A percentile compares a stretch with the other conserved stretches of the same genome.
Evolutionary conservation across 331 rosid genomes (phyloP).

Genomic region (Arachis monticola): DNA sequence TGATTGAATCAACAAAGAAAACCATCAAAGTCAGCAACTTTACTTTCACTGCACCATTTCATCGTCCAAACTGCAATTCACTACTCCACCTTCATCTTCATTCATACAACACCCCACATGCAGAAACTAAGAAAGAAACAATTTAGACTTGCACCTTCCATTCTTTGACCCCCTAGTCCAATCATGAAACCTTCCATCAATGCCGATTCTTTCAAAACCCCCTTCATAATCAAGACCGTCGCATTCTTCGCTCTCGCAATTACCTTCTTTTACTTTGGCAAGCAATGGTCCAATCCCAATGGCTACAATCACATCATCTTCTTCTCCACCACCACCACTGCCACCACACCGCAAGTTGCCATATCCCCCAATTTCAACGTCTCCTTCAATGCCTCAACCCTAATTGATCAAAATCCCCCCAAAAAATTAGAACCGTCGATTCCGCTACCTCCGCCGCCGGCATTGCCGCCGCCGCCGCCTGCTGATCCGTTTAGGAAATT

Average conservation of each 20-base stretch:
- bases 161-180: neutral
- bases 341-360: constrained; percentile 42
- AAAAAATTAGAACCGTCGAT: constrained; percentile 1
- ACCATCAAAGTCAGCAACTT: neutral
- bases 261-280: constrained; percentile 77
- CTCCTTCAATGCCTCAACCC: constrained; percentile 51
- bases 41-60: neutral
- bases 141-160: neutral
- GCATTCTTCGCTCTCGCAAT: constrained; percentile 49
- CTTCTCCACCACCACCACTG: constrained; percentile 50
- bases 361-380: constrained; percentile 66
- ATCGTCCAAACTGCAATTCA: neutral
- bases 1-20: neutral
- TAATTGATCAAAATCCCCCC: constrained; percentile 43
- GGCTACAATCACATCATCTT: constrained; percentile 72
- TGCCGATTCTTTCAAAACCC: constrained; percentile 44
- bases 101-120: neutral
- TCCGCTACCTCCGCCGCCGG: constrained; percentile 11
- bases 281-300: constrained; percentile 69
- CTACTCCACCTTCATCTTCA: constrained; percentile 1
- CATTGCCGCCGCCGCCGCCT: constrained; percentile 40
- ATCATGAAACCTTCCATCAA: constrained; percentile 47
- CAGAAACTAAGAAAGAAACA: neutral
- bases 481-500: constrained; percentile 47
- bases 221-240: constrained; percentile 46